Percentiles rank a stretch among this genome's conserved stretches.
phyloP scores from a whole-genome alignment of 768 basidiomycete species.

The Russula sp. region DNA sequence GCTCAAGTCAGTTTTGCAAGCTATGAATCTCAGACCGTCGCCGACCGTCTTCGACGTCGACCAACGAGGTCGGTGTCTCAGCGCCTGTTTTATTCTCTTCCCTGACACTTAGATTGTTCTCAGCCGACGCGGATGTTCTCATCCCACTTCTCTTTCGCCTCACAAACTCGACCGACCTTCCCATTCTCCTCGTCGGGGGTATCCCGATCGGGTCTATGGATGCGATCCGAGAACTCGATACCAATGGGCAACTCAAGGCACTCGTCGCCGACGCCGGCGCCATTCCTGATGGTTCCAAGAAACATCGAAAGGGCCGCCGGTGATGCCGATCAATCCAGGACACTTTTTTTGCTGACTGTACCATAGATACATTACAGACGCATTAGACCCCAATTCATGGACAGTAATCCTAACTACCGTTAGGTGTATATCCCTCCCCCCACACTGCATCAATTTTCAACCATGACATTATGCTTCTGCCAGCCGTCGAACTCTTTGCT shows the following conservation, averaged over 20 bases:
- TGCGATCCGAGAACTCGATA: conserved; percentile 44
- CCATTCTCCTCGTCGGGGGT: conserved; percentile 65
- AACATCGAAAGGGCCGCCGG: conserved; percentile 30
- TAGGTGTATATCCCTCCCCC: neutral
- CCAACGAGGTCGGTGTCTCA: conserved; percentile 37
- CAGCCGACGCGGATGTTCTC: conserved; percentile 59
- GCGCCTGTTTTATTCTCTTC: neutral
- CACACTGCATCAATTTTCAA: neutral
- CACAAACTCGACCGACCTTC: conserved; percentile 46
- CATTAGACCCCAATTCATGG: neutral
- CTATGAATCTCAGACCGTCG: conserved; percentile 50
- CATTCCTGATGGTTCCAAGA: conserved; percentile 45
- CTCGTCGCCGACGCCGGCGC: conserved; percentile 52
- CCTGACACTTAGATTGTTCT: neutral
- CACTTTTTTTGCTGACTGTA: conserved; percentile 2
- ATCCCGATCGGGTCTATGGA: conserved; percentile 44
- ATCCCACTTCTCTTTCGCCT: conserved; percentile 55
- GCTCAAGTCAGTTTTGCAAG: conserved; percentile 49
- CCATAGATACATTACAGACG: conserved; percentile 2
- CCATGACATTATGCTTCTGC: neutral
- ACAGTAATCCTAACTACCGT: neutral
- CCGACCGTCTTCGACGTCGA: conserved; percentile 69
- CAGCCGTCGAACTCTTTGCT: neutral
- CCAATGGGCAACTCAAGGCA: conserved; percentile 44
- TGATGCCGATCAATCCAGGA: conserved; percentile 1